Percentiles rank a stretch among this genome's conserved stretches.
These are phyloP conservation scores for Stylonectria norvegica DNA, from an alignment of 2,329 filamentous ascomycete species.

Conservation along the genomic window DNA sequence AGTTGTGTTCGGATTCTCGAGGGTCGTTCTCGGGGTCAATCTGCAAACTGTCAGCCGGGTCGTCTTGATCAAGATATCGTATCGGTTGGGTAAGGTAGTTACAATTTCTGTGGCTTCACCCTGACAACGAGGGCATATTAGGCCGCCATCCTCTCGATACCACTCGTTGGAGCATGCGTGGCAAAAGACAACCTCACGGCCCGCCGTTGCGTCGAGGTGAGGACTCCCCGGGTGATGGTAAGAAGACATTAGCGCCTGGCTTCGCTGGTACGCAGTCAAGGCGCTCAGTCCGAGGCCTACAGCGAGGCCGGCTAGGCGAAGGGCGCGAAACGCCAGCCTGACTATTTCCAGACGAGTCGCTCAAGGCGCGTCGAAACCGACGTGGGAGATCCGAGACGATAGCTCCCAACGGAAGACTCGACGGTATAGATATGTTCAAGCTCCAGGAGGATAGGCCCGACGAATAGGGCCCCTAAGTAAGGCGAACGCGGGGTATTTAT, in stretches of 20 bases:
- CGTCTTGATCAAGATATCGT: background rate
- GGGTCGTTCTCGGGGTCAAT: slow-evolving; percentile 60
- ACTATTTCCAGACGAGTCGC: slow-evolving; percentile 7
- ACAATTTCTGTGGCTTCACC: slow-evolving; percentile 86
- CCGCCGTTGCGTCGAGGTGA: slow-evolving; percentile 49
- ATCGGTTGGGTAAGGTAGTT: slow-evolving; percentile 44
- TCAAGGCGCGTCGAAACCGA: background rate
- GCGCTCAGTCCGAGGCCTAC: slow-evolving; percentile 58
- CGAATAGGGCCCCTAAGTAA: too few species aligned
- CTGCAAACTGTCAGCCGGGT: slow-evolving; percentile 34
- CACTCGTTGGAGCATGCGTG: slow-evolving; percentile 79
- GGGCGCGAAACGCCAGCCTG: slow-evolving; percentile 55
- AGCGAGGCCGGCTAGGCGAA: slow-evolving; percentile 53
- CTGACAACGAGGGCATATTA: slow-evolving; percentile 73
- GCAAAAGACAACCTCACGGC: slow-evolving; percentile 77
- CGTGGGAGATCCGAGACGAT: too few species aligned
- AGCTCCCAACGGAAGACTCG: too few species aligned
- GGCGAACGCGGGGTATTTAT: too few species aligned
- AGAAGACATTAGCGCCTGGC: slow-evolving; percentile 42
- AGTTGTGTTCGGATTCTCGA: slow-evolving; percentile 38
- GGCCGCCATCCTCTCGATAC: slow-evolving; percentile 65
- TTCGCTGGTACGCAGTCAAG: slow-evolving; percentile 51
- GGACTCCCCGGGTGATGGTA: slow-evolving; percentile 18
- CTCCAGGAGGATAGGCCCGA: too few species aligned
- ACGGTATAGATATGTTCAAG: too few species aligned